These are phyloP conservation scores for Podaxis sp. DNA, from an alignment of 768 basidiomycete genomes.

Conservation along the genomic window DNA sequence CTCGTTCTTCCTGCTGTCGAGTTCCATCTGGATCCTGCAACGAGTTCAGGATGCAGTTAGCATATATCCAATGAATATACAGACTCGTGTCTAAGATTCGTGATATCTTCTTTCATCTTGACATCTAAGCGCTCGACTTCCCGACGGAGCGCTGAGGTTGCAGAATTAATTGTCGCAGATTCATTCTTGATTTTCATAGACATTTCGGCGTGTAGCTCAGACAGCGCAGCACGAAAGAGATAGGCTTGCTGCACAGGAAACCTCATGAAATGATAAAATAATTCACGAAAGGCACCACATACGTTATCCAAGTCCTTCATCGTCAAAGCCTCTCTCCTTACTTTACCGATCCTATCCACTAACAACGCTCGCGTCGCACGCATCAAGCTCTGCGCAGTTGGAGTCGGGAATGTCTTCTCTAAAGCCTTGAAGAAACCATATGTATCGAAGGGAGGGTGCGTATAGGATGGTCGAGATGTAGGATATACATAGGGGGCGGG, in stretches of 20 bases:
- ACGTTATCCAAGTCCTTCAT: slow-evolving; percentile 83
- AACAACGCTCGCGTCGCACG: slow-evolving; percentile 78
- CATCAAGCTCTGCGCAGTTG: slow-evolving; percentile 78
- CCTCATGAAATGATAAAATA: neutral
- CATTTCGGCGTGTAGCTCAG: slow-evolving; percentile 85
- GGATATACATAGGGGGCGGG: slow-evolving; percentile 13
- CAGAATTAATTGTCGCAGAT: slow-evolving; percentile 74
- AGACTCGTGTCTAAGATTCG: slow-evolving; percentile 89
- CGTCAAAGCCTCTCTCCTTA: slow-evolving; percentile 69
- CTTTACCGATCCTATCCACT: slow-evolving; percentile 70
- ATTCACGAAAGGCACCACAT: slow-evolving; percentile 25
- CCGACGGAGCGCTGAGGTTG: slow-evolving; percentile 72
- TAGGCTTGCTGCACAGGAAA: slow-evolving; percentile 76
- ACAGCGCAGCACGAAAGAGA: slow-evolving; percentile 89
- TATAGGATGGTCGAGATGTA: slow-evolving; percentile 36
- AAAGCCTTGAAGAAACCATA: slow-evolving; percentile 72
- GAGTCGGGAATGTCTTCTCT: slow-evolving; percentile 71
- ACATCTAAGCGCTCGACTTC: slow-evolving; percentile 85
- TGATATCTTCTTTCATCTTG: slow-evolving; percentile 93
- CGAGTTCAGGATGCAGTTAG: slow-evolving; percentile 6
- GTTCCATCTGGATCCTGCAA: slow-evolving; percentile 91
- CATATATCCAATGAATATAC: slow-evolving; percentile 27
- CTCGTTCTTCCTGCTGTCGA: slow-evolving; percentile 93
- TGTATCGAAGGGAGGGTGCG: slow-evolving; percentile 79
- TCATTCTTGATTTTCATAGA: slow-evolving; percentile 83